Evolutionary conservation across 345 rosid species (phyloP), one percentile per base, ranked within the genome.

Genomic region (Sisymbrium irio): DNA sequence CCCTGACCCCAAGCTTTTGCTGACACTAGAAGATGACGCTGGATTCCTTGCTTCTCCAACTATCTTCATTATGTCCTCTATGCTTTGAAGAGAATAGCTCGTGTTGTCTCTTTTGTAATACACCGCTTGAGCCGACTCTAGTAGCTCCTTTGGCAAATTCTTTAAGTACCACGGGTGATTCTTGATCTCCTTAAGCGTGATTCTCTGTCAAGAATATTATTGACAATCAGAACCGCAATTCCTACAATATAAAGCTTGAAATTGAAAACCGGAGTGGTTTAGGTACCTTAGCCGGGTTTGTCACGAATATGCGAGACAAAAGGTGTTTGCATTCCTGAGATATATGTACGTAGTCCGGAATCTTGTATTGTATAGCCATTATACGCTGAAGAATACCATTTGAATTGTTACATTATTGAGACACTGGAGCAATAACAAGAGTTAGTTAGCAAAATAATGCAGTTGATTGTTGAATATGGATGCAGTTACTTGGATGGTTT

Each of bases 161-260:
- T 91, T 91, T 45, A 89, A 54, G 81, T 91, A 93, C 98, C 98
- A 93, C 0, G 97, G 93, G 53, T 93, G 98, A 33, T 60, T 85
- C 79, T 88, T 91, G 64, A 93, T 88, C 77, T 93, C 97, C 68
- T 85, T 81, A 67, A 93, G 80, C 0, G 88, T 81, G 57, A 87
- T 88, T 83, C 97, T 90, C 98, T 93, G 83, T 64, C 81, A 82
- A 9, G 5, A 2, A 37, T 18, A 13, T 46, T 36, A 18, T 13
- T 19, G 54, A 49, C 44, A 28, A 1, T 74, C 61, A 74, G 73
- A 37, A 66, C 10, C 5, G 15, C 67, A 57, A 59, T 36, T n/a
- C 45, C 49, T 11, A 50, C n/a, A 22, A n/a, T 22, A 62, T 22
- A 5, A 12, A 37, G 46, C 25, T 5, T 35, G 19, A 39, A 30